Evolutionary conservation across 2,329 filamentous ascomycete species (phyloP).

Genomic region (Cladophialophora immunda): DNA sequence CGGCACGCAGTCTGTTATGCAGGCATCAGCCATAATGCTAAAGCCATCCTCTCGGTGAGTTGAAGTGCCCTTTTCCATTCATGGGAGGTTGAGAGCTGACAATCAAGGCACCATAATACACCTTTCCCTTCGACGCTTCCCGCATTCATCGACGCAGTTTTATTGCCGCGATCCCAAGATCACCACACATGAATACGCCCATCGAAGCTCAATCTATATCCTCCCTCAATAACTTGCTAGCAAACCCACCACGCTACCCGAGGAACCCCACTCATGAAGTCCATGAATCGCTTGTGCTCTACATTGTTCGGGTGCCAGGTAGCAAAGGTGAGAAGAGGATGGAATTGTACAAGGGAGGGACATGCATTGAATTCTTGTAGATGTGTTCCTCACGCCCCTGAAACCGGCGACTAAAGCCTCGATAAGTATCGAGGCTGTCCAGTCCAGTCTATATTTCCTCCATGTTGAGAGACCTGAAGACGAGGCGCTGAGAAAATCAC

Average conservation of each 20-base stretch:
- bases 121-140: neutral
- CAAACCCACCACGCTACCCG: constrained; percentile 86
- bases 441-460: constrained; percentile 88
- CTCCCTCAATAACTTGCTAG: constrained; percentile 79
- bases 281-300: constrained; percentile 79
- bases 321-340: constrained; percentile 72
- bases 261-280: constrained; percentile 75
- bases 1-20: neutral
- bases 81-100: neutral
- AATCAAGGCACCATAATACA: neutral
- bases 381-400: constrained; percentile 89
- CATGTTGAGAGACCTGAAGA: constrained; percentile 76
- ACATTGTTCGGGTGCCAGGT: constrained; percentile 92
- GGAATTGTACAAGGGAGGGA: constrained; percentile 29
- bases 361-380: constrained; percentile 56
- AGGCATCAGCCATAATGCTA: constrained; percentile 26
- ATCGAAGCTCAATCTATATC: constrained; percentile 87
- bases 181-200: constrained; percentile 37
- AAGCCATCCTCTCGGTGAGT: neutral
- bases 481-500: constrained; percentile 50
- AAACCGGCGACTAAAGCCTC: constrained; percentile 84
- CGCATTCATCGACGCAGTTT: neutral
- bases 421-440: constrained; percentile 86
- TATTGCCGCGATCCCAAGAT: neutral
- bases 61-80: neutral